Percentiles rank a stretch among this genome's conserved stretches.
These are phyloP conservation scores for Erysimum cheiri DNA, from an alignment of 441 rosid species.

Conservation along the genomic window DNA sequence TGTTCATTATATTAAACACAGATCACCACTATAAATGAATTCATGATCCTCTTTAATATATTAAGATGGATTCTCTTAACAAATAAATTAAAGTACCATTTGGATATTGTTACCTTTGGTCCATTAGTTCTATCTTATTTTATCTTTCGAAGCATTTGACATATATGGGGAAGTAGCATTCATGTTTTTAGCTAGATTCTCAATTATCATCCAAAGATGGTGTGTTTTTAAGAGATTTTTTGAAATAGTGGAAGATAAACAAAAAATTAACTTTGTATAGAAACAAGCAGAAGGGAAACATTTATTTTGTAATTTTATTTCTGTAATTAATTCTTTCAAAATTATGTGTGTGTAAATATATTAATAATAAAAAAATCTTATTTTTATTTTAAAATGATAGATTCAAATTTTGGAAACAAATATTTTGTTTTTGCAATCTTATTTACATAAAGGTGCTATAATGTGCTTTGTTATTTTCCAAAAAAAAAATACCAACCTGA, in stretches of 20 bases:
- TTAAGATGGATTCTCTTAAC: background rate
- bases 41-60: background rate
- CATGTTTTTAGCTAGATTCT: too few relatives aligned
- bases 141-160: background rate
- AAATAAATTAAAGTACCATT: background rate
- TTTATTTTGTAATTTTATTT: too few relatives aligned
- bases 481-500: slow-evolving; percentile 42
- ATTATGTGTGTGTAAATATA: too few relatives aligned
- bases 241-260: too few relatives aligned
- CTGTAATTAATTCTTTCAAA: too few relatives aligned
- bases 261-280: too few relatives aligned
- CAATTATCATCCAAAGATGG: too few relatives aligned
- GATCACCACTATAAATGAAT: slow-evolving; percentile 2
- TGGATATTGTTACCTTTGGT: background rate
- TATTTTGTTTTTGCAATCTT: background rate
- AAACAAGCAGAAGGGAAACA: too few relatives aligned
- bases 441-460: background rate
- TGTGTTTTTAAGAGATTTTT: too few relatives aligned
- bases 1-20: slow-evolving; percentile 19
- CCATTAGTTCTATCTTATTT: background rate
- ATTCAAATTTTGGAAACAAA: background rate
- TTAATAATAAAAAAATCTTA: too few relatives aligned
- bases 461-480: background rate
- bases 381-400: too few relatives aligned
- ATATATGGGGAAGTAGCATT: too few relatives aligned